A percentile compares a stretch with the other conserved stretches of the same genome.
These are phyloP conservation scores for Coemansia umbellata DNA, from an alignment of 192 early-diverging fungal genomes.

Conservation along the genomic window DNA sequence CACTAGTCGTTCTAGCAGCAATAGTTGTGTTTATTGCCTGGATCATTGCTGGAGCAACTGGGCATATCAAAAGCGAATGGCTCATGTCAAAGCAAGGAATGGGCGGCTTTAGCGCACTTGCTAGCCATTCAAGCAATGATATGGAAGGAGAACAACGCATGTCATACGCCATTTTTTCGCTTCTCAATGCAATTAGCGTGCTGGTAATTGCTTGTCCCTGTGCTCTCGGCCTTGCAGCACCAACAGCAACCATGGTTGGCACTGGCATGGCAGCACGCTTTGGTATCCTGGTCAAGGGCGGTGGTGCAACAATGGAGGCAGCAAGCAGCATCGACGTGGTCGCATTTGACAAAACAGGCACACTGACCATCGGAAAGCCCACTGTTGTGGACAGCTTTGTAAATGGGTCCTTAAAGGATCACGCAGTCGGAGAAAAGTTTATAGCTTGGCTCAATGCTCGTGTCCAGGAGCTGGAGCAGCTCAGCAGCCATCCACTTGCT, in stretches of 20 bases:
- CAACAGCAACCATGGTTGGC: constrained; percentile 99
- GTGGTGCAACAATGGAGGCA: constrained; percentile 77
- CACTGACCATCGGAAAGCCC: constrained; percentile 78
- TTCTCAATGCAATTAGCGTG: constrained; percentile 74
- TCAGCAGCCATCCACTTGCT: constrained; percentile 87
- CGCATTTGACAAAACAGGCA: constrained; percentile 99
- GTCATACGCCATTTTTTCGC: constrained; percentile 57
- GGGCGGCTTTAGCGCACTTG: constrained; percentile 37
- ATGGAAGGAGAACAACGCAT: constrained; percentile 24
- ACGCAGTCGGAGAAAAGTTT: constrained; percentile 40
- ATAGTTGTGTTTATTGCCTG: constrained; percentile 75
- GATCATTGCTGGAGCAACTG: constrained; percentile 52
- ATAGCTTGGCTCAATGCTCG: constrained; percentile 39
- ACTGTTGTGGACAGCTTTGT: constrained; percentile 50
- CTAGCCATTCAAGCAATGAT: background rate
- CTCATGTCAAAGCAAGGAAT: constrained; percentile 36
- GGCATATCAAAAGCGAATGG: constrained; percentile 25
- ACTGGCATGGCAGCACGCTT: constrained; percentile 90
- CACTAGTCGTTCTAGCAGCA: constrained; percentile 71
- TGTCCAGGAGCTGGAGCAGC: constrained; percentile 70
- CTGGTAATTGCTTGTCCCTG: constrained; percentile 97
- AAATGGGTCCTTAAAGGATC: background rate
- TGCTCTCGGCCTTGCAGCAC: constrained; percentile 90
- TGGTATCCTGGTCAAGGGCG: constrained; percentile 93
- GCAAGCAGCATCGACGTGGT: constrained; percentile 78